Percentiles rank a stretch among this genome's conserved stretches.
Evolutionary conservation across 1,284 basidiomycete genomes (phyloP).

Genomic region (Sparassis latifolia): DNA sequence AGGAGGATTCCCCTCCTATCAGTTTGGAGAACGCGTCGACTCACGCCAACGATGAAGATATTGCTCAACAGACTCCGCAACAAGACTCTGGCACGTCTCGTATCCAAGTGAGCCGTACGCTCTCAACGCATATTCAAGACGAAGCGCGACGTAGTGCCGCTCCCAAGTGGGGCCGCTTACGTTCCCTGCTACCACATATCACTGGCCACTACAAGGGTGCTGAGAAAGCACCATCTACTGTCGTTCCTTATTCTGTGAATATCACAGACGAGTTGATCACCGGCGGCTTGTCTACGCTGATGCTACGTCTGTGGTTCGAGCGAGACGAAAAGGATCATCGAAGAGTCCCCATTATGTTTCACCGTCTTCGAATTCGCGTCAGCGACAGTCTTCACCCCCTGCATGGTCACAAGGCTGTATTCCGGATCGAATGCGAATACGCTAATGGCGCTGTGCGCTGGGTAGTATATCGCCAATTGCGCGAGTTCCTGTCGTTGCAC

Average conservation of each 20-base stretch:
- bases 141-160: slow-evolving; percentile 10
- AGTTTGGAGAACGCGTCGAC: background rate
- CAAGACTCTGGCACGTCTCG: no score
- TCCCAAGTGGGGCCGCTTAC: slow-evolving; percentile 54
- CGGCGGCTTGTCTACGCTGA: slow-evolving; percentile 76
- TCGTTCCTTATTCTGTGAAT: slow-evolving; percentile 53
- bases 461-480: slow-evolving; percentile 93
- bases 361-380: slow-evolving; percentile 78
- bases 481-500: slow-evolving; percentile 90
- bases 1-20: slow-evolving; percentile 29
- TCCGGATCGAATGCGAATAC: slow-evolving; percentile 95
- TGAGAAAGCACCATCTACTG: slow-evolving; percentile 34
- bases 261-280: slow-evolving; percentile 83
- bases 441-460: slow-evolving; percentile 92
- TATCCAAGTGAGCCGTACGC: no score
- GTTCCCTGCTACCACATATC: slow-evolving; percentile 58
- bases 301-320: slow-evolving; percentile 88
- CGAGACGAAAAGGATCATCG: slow-evolving; percentile 83
- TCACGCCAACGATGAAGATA: background rate
- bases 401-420: slow-evolving; percentile 74
- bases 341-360: slow-evolving; percentile 83
- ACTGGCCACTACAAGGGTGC: slow-evolving; percentile 27
- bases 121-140: no score
- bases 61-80: no score
- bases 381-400: slow-evolving; percentile 84